Percentiles rank a stretch among this genome's conserved stretches.
Conservation (phyloP, 169 alveolate genomes). For the Babesia ovata region DNA sequence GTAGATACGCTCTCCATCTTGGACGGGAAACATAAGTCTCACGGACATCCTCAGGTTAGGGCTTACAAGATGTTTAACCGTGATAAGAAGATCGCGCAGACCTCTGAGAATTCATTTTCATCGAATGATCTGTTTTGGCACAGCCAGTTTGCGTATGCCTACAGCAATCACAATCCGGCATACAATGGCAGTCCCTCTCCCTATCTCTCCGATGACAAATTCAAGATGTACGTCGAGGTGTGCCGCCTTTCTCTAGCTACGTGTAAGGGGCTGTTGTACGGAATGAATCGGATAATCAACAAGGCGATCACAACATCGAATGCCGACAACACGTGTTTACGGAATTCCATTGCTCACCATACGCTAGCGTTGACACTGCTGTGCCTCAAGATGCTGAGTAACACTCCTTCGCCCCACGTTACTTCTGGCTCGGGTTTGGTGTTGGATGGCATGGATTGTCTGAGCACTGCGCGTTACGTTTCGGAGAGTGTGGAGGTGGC, state of each 20-base stretch:
- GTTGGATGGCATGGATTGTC: slow-evolving; percentile 28
- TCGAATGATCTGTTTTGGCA: slow-evolving; percentile 70
- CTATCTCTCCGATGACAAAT: slow-evolving; percentile 11
- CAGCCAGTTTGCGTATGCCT: slow-evolving; percentile 60
- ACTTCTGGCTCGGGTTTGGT: slow-evolving; percentile 7
- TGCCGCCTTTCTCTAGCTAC: slow-evolving; percentile 36
- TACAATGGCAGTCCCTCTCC: slow-evolving; percentile 16
- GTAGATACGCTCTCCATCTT: slow-evolving; percentile 25
- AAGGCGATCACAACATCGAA: slow-evolving; percentile 1
- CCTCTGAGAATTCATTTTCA: slow-evolving; percentile 43
- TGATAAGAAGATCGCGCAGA: slow-evolving; percentile 21
- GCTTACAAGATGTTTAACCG: slow-evolving; percentile 54
- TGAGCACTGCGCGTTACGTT: slow-evolving; percentile 48
- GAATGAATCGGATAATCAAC: slow-evolving; percentile 40
- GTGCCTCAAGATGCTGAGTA: slow-evolving; percentile 15
- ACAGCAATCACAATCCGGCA: slow-evolving; percentile 54
- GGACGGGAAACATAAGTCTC: slow-evolving; percentile 47
- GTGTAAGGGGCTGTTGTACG: slow-evolving; percentile 37
- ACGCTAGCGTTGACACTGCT: slow-evolving; percentile 23
- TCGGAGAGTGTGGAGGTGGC: slow-evolving; percentile 62
- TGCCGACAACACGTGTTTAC: slow-evolving; percentile 29
- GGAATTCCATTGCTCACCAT: slow-evolving; percentile 23
- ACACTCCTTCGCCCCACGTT: slow-evolving; percentile 7
- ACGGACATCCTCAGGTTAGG: slow-evolving; percentile 64
- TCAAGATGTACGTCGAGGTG: slow-evolving; percentile 48